Conservation (phyloP, 345 rosid genomes). For the Zanthoxylum bungeanum region DNA sequence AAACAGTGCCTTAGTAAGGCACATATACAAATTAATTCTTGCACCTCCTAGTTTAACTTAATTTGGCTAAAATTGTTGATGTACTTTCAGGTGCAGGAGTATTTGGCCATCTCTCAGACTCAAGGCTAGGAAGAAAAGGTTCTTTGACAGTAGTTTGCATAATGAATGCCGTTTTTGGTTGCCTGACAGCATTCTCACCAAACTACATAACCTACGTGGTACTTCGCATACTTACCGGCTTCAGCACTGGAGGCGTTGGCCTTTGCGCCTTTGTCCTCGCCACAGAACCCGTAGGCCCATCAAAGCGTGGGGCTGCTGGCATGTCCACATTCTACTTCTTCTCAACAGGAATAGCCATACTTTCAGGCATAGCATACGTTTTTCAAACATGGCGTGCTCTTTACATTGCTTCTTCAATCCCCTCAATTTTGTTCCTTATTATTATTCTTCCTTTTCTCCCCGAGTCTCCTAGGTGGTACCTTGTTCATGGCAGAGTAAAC, state of each 20-base stretch:
- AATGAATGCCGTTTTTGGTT: conserved; percentile 68
- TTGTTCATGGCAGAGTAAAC: conserved; percentile 61
- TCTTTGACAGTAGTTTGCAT: conserved; percentile 72
- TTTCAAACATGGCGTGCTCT: conserved; percentile 75
- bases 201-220: conserved; percentile 59
- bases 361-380: conserved; percentile 65
- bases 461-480: conserved; percentile 94
- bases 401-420: conserved; percentile 68
- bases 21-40: too few relatives aligned
- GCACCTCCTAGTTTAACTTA: too few relatives aligned
- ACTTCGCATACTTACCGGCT: conserved; percentile 75
- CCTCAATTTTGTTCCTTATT: conserved; percentile 68
- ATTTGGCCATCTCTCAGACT: conserved; percentile 93
- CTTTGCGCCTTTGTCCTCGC: conserved; percentile 80
- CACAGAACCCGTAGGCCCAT: conserved; percentile 83
- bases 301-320: conserved; percentile 81
- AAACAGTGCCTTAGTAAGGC: too few relatives aligned
- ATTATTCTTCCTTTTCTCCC: conserved; percentile 64
- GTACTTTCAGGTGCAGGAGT: conserved; percentile 88
- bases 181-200: conserved; percentile 70
- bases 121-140: conserved; percentile 88
- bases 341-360: conserved; percentile 67
- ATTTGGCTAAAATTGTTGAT: too few relatives aligned
- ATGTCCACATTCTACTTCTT: conserved; percentile 98
- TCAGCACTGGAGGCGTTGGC: conserved; percentile 94